Percentiles rank a stretch among this genome's conserved stretches.
phyloP scores from a whole-genome alignment of 2,329 filamentous ascomycete genomes.

The Penicillium sp. region DNA sequence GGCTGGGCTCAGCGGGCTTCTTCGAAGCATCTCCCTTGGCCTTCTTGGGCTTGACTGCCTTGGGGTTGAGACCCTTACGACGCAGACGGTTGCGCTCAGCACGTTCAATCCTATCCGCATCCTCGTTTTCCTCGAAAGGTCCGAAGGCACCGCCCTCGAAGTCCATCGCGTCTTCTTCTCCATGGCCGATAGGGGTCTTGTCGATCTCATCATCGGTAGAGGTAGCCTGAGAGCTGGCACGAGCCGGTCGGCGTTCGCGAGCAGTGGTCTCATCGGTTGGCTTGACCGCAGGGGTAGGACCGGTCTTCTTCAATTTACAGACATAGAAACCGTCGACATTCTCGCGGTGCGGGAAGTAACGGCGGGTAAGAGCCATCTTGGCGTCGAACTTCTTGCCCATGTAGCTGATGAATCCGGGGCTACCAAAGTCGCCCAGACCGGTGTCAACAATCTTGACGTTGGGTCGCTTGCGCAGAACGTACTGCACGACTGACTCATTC shows the following conservation, averaged over 20 bases:
- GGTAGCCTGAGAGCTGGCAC: conserved; percentile 21
- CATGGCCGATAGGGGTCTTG: conserved; percentile 63
- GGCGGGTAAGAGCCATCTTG: conserved; percentile 74
- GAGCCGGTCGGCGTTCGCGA: conserved; percentile 16
- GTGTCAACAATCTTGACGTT: conserved; percentile 94
- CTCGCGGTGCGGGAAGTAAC: conserved; percentile 87
- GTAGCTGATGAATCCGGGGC: conserved; percentile 86
- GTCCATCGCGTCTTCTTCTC: conserved; percentile 30
- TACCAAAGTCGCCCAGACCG: conserved; percentile 77
- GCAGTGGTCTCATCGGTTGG: conserved; percentile 26
- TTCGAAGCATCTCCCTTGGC: conserved; percentile 25
- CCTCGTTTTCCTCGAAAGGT: conserved; percentile 72
- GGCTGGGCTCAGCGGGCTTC: conserved; percentile 7
- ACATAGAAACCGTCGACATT: conserved; percentile 99
- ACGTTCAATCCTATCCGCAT: conserved; percentile 67
- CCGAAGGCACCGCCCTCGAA: conserved; percentile 60
- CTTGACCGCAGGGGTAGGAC: conserved; percentile 59
- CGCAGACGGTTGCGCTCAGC: conserved; percentile 72
- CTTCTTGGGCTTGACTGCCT: conserved; percentile 49
- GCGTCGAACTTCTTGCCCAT: conserved; percentile 89
- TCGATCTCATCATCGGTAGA: conserved; percentile 55
- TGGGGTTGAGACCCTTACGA: conserved; percentile 71
- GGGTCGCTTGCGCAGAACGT: conserved; percentile 83
- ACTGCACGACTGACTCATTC: conserved; percentile 90
- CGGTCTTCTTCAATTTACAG: conserved; percentile 93